Evolutionary conservation across 495 filamentous ascomycete species (phyloP).

Genomic region (Aspergillus ellipticus): DNA sequence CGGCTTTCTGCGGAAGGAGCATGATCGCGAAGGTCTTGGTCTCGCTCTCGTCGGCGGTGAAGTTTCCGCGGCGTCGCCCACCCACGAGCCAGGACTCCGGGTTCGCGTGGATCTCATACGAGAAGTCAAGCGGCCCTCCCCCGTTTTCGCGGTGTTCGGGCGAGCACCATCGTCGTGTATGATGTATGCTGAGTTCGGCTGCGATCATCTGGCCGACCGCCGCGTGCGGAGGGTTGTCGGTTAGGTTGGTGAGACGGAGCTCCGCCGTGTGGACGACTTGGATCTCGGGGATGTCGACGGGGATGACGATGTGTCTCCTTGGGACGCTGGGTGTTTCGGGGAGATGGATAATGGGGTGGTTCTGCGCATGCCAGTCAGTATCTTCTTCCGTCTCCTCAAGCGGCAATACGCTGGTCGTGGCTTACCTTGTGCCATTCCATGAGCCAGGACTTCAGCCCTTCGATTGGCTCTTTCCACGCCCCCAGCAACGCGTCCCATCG

Average conservation of each 20-base stretch:
- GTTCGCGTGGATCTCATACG: conserved; percentile 75
- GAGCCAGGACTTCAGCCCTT: conserved; percentile 41
- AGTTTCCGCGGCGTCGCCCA: conserved; percentile 73
- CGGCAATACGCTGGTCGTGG: neutral
- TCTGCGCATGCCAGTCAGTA: conserved; percentile 22
- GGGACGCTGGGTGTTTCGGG: conserved; percentile 31
- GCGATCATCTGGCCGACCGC: conserved; percentile 66
- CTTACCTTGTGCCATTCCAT: conserved; percentile 47
- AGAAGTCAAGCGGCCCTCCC: conserved; percentile 64
- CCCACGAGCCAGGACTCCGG: conserved; percentile 80
- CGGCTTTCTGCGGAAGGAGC: conserved; percentile 73
- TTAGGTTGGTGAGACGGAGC: conserved; percentile 50
- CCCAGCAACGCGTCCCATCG: conserved; percentile 42
- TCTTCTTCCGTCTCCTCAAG: neutral
- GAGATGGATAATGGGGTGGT: conserved; percentile 33
- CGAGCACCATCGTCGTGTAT: conserved; percentile 76
- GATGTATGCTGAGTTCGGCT: conserved; percentile 66
- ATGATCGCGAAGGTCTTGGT: conserved; percentile 55
- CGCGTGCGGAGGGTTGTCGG: conserved; percentile 38
- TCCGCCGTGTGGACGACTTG: conserved; percentile 81
- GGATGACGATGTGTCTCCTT: conserved; percentile 45
- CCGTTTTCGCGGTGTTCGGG: conserved; percentile 32
- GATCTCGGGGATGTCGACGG: conserved; percentile 81
- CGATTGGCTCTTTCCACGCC: conserved; percentile 34
- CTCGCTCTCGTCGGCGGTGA: conserved; percentile 56